Evolutionary conservation across 768 basidiomycete species (phyloP).

Genomic region (Trametes cubensis): DNA sequence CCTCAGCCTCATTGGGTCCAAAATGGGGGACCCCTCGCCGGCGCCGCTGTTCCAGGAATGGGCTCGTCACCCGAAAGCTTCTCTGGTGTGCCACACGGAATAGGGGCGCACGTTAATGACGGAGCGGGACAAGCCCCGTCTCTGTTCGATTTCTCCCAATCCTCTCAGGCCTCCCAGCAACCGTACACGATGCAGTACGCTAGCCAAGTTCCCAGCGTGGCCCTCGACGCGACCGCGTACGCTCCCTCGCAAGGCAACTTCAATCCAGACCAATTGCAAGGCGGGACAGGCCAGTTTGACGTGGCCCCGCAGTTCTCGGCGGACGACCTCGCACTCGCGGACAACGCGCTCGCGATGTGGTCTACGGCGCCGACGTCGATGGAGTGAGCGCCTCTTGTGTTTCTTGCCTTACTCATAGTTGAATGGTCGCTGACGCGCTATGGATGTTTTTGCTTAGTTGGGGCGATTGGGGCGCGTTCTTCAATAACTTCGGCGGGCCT

Average conservation of each 20-base stretch:
- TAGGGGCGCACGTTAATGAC: too few relatives aligned
- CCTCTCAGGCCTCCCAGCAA: not conserved
- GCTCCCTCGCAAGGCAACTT: too few relatives aligned
- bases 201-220: too few relatives aligned
- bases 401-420: too few relatives aligned
- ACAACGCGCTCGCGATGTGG: constrained; percentile 58
- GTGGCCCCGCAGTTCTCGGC: constrained; percentile 22
- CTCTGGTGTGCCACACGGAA: too few relatives aligned
- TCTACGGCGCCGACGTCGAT: constrained; percentile 58
- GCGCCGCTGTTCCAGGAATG: too few relatives aligned
- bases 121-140: too few relatives aligned
- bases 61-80: too few relatives aligned
- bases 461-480: constrained; percentile 44
- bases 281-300: not conserved
- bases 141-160: not conserved
- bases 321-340: constrained; percentile 34
- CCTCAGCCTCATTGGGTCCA: too few relatives aligned
- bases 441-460: constrained; percentile 32
- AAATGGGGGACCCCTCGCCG: too few relatives aligned
- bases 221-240: too few relatives aligned
- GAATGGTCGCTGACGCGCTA: constrained; percentile 7
- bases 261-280: not conserved
- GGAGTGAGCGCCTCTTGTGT: constrained; percentile 46
- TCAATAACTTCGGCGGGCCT: constrained; percentile 37
- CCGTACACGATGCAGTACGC: too few relatives aligned